phyloP scores from a whole-genome alignment of 2,329 filamentous ascomycete species.

The Colletotrichum plurivorum region DNA sequence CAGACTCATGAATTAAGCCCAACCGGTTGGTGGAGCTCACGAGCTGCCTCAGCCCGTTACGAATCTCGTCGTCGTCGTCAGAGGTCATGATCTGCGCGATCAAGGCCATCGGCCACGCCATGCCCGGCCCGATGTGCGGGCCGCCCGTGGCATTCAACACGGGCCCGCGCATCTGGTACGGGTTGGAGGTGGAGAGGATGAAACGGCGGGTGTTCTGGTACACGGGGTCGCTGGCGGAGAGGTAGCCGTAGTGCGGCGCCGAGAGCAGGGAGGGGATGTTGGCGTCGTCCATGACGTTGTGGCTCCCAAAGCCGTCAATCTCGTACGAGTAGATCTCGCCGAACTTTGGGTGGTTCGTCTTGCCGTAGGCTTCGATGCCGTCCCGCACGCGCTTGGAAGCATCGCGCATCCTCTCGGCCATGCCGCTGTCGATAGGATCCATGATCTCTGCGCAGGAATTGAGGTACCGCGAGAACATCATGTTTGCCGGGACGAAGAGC shows the following conservation, averaged over 20 bases:
- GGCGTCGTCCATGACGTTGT: constrained; percentile 74
- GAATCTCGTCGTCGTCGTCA: constrained; percentile 82
- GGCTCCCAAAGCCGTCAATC: constrained; percentile 76
- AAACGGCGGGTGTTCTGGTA: constrained; percentile 85
- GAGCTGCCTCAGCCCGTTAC: constrained; percentile 70
- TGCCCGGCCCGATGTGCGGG: constrained; percentile 71
- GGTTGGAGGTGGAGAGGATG: constrained; percentile 79
- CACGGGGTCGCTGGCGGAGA: constrained; percentile 69
- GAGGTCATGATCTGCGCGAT: constrained; percentile 85
- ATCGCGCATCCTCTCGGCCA: constrained; percentile 70
- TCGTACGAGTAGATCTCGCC: constrained; percentile 79
- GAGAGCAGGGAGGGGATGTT: constrained; percentile 75
- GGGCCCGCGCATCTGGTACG: constrained; percentile 75
- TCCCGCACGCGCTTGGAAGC: constrained; percentile 71
- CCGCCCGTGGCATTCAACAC: constrained; percentile 67
- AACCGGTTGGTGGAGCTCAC: constrained; percentile 80
- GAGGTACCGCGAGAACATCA: constrained; percentile 81
- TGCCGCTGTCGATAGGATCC: constrained; percentile 60
- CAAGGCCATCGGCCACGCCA: constrained; percentile 90
- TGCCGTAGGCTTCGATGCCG: constrained; percentile 79
- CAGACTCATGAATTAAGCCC: constrained; percentile 85
- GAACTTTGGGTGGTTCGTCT: constrained; percentile 72
- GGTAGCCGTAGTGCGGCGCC: constrained; percentile 71
- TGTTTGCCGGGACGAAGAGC: constrained; percentile 91
- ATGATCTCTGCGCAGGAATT: constrained; percentile 62